These are phyloP conservation scores for Hypsizygus marmoreus DNA, from an alignment of 768 basidiomycete species.

Conservation along the genomic window DNA sequence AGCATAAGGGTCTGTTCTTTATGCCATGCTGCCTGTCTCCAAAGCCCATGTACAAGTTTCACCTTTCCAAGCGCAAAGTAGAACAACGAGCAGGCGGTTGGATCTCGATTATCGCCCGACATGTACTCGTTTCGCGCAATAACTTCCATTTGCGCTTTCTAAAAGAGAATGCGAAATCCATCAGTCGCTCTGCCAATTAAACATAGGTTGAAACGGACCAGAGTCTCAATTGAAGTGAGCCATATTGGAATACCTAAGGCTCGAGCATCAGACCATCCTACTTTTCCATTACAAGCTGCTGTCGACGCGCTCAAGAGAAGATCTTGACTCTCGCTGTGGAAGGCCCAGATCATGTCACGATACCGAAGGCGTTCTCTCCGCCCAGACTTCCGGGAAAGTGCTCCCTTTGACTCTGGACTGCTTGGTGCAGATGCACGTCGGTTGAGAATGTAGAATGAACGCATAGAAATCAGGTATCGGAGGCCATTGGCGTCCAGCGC, in stretches of 20 bases:
- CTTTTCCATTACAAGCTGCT: conserved; percentile 77
- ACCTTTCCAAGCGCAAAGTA: conserved; percentile 95
- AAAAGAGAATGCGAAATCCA: conserved; percentile 8
- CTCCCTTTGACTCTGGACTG: conserved; percentile 45
- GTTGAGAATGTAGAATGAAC: conserved; percentile 87
- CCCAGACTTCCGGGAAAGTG: conserved; percentile 48
- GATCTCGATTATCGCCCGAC: conserved; percentile 84
- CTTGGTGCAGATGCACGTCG: conserved; percentile 54
- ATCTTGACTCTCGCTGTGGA: conserved; percentile 92
- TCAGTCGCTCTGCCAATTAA: neutral
- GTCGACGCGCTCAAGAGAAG: conserved; percentile 72
- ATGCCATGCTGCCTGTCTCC: conserved; percentile 95
- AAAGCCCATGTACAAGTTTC: conserved; percentile 91
- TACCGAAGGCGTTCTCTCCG: conserved; percentile 81
- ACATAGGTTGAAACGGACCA: conserved; percentile 54
- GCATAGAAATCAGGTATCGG: conserved; percentile 90
- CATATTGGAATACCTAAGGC: conserved; percentile 87
- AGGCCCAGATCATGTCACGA: conserved; percentile 97
- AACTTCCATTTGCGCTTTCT: conserved; percentile 83
- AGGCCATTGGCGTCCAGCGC: conserved; percentile 90
- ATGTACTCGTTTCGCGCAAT: conserved; percentile 94
- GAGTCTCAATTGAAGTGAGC: conserved; percentile 74
- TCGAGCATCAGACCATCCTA: conserved; percentile 88
- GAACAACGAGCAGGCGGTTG: conserved; percentile 83
- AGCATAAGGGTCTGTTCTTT: conserved; percentile 88